Conservation (phyloP, 345 rosid genomes). For the Anacardium occidentale region DNA sequence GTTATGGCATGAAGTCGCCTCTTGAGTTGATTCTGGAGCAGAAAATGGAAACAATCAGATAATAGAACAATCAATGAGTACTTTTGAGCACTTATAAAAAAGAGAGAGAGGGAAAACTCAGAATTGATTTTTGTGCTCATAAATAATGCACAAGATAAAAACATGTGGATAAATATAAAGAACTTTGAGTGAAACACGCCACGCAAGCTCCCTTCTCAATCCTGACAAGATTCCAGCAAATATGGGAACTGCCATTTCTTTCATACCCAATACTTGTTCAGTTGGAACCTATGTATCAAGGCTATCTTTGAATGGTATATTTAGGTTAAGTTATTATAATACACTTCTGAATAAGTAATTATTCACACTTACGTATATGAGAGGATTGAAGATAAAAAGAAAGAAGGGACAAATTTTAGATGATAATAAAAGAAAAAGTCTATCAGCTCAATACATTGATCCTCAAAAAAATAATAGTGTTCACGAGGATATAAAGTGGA, state of each 20-base stretch:
- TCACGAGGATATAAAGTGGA: constrained; percentile 82
- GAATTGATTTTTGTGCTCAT: constrained; percentile 3
- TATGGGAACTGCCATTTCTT: constrained; percentile 74
- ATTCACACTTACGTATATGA: constrained; percentile 2
- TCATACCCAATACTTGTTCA: constrained; percentile 63
- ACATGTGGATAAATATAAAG: constrained; percentile 11
- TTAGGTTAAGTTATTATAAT: constrained; percentile 54
- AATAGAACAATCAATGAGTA: not conserved
- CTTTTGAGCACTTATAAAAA: not conserved
- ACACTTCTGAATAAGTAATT: constrained; percentile 13
- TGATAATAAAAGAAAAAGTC: constrained; percentile 10
- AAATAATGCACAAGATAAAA: constrained; percentile 12
- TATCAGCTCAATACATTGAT: constrained; percentile 9
- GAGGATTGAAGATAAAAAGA: not conserved
- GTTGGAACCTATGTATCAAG: constrained; percentile 43
- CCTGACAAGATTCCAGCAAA: constrained; percentile 95
- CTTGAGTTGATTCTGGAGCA: constrained; percentile 76
- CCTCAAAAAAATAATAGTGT: constrained; percentile 2
- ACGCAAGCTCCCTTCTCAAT: constrained; percentile 83
- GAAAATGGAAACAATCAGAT: constrained; percentile 1
- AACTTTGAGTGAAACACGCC: constrained; percentile 96
- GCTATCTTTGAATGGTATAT: constrained; percentile 59
- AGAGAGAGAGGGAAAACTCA: not conserved
- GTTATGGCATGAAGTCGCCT: constrained; percentile 90
- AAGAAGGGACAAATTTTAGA: not conserved